Conservation (phyloP, 2,329 filamentous ascomycete species). For the Tolypocladium pustulatum region DNA sequence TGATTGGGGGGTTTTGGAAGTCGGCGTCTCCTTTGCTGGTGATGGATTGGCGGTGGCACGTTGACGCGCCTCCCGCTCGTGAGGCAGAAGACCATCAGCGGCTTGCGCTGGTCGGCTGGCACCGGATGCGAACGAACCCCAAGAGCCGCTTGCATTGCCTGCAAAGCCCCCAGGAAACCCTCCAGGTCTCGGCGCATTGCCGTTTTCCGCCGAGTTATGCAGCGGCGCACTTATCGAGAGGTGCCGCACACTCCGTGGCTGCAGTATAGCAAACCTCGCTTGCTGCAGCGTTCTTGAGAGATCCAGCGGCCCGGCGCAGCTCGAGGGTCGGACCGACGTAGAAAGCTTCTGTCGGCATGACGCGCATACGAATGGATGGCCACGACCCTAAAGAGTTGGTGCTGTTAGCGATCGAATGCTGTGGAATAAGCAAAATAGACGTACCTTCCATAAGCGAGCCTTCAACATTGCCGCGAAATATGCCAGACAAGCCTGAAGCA, state of each 20-base stretch:
- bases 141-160: conserved; percentile 8
- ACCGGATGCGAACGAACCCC: conserved; percentile 8
- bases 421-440: neutral
- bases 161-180: conserved; percentile 15
- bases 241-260: conserved; percentile 8
- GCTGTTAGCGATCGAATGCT: neutral
- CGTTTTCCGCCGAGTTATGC: conserved; percentile 9
- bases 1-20: neutral
- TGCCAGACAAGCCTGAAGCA: neutral
- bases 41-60: conserved; percentile 9
- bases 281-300: neutral
- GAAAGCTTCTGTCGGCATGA: conserved; percentile 24
- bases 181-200: conserved; percentile 8
- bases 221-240: conserved; percentile 17
- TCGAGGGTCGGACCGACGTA: conserved; percentile 6
- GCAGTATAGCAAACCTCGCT: conserved; percentile 1
- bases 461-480: conserved; percentile 28
- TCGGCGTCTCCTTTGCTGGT: neutral
- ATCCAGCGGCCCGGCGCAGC: neutral
- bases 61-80: conserved; percentile 25
- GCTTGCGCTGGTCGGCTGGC: conserved; percentile 1
- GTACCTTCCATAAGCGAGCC: conserved; percentile 29
- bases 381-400: conserved; percentile 18
- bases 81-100: conserved; percentile 21
- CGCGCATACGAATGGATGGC: conserved; percentile 29